Evolutionary conservation across 1,284 basidiomycete species (phyloP).

Genomic region (Inonotus obliquus): DNA sequence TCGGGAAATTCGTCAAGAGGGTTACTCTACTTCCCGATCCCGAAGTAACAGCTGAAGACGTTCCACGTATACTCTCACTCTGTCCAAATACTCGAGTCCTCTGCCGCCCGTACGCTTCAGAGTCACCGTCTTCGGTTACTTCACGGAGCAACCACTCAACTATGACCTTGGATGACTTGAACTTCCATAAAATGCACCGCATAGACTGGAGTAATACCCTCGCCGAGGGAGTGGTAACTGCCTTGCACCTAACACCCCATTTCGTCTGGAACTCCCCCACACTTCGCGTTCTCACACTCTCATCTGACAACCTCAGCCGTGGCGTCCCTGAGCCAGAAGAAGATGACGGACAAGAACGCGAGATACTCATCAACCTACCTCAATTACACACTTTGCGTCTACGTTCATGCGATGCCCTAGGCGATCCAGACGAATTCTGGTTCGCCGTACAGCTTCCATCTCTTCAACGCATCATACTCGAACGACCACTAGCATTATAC

Average conservation of each 20-base stretch:
- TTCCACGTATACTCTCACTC: not conserved
- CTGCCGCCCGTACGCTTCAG: not conserved
- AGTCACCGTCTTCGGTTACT: not conserved
- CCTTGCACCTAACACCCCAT: not conserved
- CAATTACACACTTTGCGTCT: slow-evolving; percentile 3
- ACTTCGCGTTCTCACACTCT: not conserved
- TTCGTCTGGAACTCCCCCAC: not conserved
- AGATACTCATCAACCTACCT: not conserved
- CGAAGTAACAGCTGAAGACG: not conserved
- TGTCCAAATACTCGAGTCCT: slow-evolving; percentile 2
- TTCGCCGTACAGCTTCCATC: slow-evolving; percentile 3
- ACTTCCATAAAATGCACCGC: not conserved
- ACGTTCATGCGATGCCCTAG: slow-evolving; percentile 1
- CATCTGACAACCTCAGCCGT: not conserved
- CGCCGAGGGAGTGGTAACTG: not conserved
- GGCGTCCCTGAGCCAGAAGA: not conserved
- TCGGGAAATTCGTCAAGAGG: slow-evolving; percentile 1
- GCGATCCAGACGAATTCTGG: not conserved
- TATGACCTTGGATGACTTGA: not conserved
- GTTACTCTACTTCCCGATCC: not conserved
- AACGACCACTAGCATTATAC: not conserved
- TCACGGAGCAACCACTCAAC: not conserved
- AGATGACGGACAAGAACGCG: not conserved
- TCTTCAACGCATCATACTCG: slow-evolving; percentile 2
- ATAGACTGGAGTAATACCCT: slow-evolving; percentile 3